A percentile compares a stretch with the other conserved stretches of the same genome.
These are phyloP conservation scores for Candida methanosorbosa DNA, from an alignment of 805 yeast genomes.

Conservation along the genomic window DNA sequence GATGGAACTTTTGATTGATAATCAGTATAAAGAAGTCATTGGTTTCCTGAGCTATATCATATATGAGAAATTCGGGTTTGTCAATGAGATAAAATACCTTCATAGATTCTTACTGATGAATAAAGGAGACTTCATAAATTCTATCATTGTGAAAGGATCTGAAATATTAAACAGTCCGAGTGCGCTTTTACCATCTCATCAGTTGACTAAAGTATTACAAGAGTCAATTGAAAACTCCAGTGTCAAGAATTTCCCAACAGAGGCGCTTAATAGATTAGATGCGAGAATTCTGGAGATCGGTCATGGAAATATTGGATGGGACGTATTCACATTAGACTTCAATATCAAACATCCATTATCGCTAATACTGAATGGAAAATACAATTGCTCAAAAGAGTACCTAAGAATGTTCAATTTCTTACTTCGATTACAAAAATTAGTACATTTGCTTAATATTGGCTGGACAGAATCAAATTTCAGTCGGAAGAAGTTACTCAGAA, in stretches of 20 bases:
- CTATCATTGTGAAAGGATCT: slow-evolving; percentile 48
- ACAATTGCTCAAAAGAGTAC: slow-evolving; percentile 47
- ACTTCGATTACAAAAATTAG: slow-evolving; percentile 67
- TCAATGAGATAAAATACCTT: slow-evolving; percentile 49
- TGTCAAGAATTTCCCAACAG: slow-evolving; percentile 28
- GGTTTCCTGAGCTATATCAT: slow-evolving; percentile 42
- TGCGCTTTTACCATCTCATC: slow-evolving; percentile 51
- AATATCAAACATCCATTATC: slow-evolving; percentile 41
- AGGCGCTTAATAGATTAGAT: slow-evolving; percentile 52
- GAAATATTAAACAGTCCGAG: slow-evolving; percentile 53
- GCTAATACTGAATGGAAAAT: slow-evolving; percentile 27
- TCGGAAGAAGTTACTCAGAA: slow-evolving; percentile 16
- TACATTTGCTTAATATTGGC: slow-evolving; percentile 36
- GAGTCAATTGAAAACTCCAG: slow-evolving; percentile 55
- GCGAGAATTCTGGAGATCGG: slow-evolving; percentile 73
- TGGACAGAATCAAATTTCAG: slow-evolving; percentile 33
- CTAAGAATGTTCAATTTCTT: slow-evolving; percentile 76
- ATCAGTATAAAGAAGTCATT: slow-evolving; percentile 44
- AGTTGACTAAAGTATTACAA: slow-evolving; percentile 53
- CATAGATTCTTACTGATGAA: slow-evolving; percentile 63
- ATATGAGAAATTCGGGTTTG: slow-evolving; percentile 38
- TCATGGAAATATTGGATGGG: slow-evolving; percentile 79
- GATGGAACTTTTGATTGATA: slow-evolving; percentile 27
- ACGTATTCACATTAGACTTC: slow-evolving; percentile 83
- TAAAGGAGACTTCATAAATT: slow-evolving; percentile 75